Base-by-base conservation (phyloP, 768 basidiomycete genomes). In the Leccinum variicolor region DNA sequence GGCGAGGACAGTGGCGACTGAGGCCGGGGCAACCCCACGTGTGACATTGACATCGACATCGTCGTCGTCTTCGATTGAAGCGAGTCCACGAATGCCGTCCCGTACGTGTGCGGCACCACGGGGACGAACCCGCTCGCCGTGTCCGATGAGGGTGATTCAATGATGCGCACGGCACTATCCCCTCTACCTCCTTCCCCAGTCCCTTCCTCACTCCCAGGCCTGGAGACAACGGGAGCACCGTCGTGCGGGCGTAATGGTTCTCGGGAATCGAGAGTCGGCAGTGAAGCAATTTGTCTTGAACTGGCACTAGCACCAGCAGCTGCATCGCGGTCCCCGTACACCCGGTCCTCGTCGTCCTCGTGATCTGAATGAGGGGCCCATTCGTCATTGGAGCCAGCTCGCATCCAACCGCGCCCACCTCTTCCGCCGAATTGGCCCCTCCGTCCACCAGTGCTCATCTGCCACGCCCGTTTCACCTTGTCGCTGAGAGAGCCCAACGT, bases 361-460 rank as follows among this genome's bases (percentile, higher is more conserved):
- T 23, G 62, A 60, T 63, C 64, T 59, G 67, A 61, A 59, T 71
- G 73, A 46, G 63, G 58, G 34, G 77, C 78, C 78, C 79, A 84
- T 57, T 79, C 80, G 55, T 81, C 81, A 36, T 73, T 71, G 36
- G 75, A 79, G 36, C 76, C 74, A 41, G 83, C 77, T 59, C 76
- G 76, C 23, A 83, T 72, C 84, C 84, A 85, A 28, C 83, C 81
- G 48, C 73, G 71, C 49, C 65, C 68, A 59, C 66, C 62, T 56
- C 65, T 67, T 68, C 61, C 59, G 52, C 61, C 59, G 52, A 46
- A 57, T 52, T 65, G 17, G 45, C 54, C 54, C 29, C 56, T 54
- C 45, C 45, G n/a, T 46, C 45, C 21, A 14, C 46, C 46, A 25
- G 21, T 47, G 21, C 46, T 23, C 21, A 25, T 25, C 39, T 23